A percentile compares a stretch with the other conserved stretches of the same genome.
These are phyloP conservation scores for Spatholobus suberectus DNA, from an alignment of 306 rosid genomes.

Conservation along the genomic window DNA sequence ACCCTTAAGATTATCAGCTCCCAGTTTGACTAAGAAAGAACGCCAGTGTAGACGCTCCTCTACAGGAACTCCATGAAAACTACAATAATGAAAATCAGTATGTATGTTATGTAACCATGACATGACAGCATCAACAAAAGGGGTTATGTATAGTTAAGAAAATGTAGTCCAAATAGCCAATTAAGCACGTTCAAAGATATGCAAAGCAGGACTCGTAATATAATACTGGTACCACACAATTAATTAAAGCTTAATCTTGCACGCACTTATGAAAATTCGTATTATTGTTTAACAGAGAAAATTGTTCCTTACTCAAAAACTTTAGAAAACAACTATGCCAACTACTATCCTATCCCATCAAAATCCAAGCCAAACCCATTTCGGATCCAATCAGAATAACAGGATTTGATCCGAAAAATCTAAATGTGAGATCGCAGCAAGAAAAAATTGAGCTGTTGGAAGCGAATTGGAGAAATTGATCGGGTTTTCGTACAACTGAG, in stretches of 20 bases:
- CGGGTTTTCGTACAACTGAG: background rate
- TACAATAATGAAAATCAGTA: slow-evolving; percentile 38
- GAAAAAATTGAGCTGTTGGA: background rate
- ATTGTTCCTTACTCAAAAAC: background rate
- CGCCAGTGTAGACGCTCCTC: slow-evolving; percentile 98
- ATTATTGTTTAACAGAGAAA: background rate
- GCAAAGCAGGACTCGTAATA: background rate
- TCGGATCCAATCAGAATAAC: slow-evolving; percentile 1
- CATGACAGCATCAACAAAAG: background rate
- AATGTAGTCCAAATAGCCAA: background rate
- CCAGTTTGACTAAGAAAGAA: slow-evolving; percentile 90
- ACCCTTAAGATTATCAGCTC: slow-evolving; percentile 95
- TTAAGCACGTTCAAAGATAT: background rate
- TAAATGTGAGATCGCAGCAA: background rate
- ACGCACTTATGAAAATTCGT: background rate
- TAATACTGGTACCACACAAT: background rate
- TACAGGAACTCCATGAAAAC: slow-evolving; percentile 95
- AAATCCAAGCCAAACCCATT: slow-evolving; percentile 20
- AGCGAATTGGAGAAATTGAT: background rate
- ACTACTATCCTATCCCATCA: background rate
- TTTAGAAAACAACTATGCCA: background rate
- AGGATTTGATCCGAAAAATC: background rate
- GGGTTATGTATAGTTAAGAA: background rate
- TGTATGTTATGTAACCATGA: background rate
- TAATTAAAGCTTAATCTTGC: background rate